These are phyloP conservation scores for Geotrichum fermentans DNA, from an alignment of 1,139 yeast genomes.

Conservation along the genomic window DNA sequence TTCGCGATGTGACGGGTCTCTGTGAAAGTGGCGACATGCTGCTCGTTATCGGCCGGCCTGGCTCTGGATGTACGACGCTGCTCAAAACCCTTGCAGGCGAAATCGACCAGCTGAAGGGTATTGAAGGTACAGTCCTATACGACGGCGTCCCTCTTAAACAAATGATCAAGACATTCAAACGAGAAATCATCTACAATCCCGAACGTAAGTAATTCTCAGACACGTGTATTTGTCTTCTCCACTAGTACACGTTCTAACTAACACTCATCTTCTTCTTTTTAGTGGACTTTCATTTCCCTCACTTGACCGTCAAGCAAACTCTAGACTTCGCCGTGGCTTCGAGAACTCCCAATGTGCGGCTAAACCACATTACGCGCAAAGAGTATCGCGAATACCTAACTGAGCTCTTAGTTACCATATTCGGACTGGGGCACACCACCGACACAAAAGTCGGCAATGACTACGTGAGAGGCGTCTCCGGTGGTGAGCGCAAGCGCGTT, in stretches of 20 bases:
- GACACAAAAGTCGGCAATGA: constrained; percentile 55
- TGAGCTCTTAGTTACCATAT: constrained; percentile 48
- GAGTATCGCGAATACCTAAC: constrained; percentile 46
- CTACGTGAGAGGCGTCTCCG: constrained; percentile 55
- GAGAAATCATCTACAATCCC: constrained; percentile 53
- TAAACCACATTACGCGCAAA: constrained; percentile 45
- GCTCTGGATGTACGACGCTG: constrained; percentile 60
- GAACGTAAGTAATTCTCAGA: constrained; percentile 45
- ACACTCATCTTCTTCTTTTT: not conserved
- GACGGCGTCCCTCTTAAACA: constrained; percentile 48
- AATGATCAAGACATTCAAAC: constrained; percentile 45
- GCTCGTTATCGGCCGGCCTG: constrained; percentile 57
- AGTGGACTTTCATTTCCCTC: constrained; percentile 55
- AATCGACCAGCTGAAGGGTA: constrained; percentile 38
- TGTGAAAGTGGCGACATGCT: constrained; percentile 50
- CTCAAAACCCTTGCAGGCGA: constrained; percentile 53
- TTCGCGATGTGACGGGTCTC: constrained; percentile 20
- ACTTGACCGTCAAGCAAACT: constrained; percentile 56
- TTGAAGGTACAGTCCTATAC: constrained; percentile 43
- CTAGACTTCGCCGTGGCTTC: constrained; percentile 53
- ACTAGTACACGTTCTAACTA: not conserved
- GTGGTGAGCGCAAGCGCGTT: constrained; percentile 59
- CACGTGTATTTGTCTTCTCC: constrained; percentile 6
- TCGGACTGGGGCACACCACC: constrained; percentile 52
- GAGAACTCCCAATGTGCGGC: constrained; percentile 50